Evolutionary conservation across 768 basidiomycete genomes (phyloP).

Genomic region (Leccinum truebloodii): DNA sequence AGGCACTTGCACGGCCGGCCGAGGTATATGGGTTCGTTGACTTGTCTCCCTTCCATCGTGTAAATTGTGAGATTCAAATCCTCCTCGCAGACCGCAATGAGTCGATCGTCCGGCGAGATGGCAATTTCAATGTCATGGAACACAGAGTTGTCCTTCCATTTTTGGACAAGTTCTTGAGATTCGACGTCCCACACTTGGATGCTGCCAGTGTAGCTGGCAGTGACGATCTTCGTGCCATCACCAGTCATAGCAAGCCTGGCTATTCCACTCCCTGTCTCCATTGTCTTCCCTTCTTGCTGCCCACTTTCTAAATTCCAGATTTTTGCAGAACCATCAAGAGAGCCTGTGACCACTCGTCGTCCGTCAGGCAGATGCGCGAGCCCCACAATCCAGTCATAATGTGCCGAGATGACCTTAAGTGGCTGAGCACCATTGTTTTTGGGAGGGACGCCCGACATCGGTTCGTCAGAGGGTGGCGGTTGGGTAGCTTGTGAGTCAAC

Average conservation of each 20-base stretch:
- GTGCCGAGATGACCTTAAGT: not conserved
- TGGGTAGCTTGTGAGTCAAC: no score
- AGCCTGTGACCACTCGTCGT: slow-evolving; percentile 8
- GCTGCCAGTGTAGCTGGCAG: not conserved
- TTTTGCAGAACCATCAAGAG: not conserved
- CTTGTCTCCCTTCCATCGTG: not conserved
- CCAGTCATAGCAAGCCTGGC: not conserved
- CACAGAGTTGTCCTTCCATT: not conserved
- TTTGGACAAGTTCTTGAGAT: not conserved
- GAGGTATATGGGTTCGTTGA: not conserved
- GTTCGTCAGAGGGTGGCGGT: no score
- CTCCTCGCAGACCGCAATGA: not conserved
- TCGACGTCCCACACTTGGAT: not conserved
- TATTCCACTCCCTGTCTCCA: not conserved
- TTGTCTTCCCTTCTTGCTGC: slow-evolving; percentile 1
- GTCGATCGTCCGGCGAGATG: not conserved
- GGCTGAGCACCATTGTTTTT: not conserved
- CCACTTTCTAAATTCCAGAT: slow-evolving; percentile 12
- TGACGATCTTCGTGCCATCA: slow-evolving; percentile 6
- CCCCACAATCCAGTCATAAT: not conserved
- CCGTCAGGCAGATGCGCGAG: slow-evolving; percentile 9
- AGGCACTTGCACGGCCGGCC: not conserved
- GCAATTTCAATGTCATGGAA: not conserved
- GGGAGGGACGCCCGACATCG: no score
- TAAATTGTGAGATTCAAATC: not conserved